phyloP scores from a whole-genome alignment of 2,329 filamentous ascomycete genomes.

The Colletotrichum spinosum region DNA sequence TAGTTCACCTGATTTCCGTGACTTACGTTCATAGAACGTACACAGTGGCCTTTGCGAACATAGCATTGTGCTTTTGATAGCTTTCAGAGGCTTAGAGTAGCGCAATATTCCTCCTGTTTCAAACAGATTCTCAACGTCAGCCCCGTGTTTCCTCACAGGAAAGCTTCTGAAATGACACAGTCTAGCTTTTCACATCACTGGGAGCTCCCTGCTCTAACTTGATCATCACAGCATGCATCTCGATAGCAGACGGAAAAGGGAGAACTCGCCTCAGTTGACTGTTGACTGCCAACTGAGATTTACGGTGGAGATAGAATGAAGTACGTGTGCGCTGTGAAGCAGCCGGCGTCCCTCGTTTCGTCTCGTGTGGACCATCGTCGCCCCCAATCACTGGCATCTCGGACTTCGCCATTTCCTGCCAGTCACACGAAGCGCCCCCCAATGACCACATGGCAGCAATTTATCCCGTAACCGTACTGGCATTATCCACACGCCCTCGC shows the following conservation, averaged over 20 bases:
- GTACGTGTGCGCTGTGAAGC: too few species aligned
- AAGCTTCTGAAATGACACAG: conserved; percentile 6
- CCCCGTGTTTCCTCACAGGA: conserved; percentile 1
- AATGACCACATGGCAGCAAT: not conserved
- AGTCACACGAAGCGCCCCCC: not conserved
- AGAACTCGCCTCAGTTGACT: not conserved
- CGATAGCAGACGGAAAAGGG: not conserved
- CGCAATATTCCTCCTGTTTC: conserved; percentile 1
- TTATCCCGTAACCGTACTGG: conserved; percentile 17
- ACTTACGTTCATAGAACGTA: too few species aligned
- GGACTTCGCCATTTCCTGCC: too few species aligned
- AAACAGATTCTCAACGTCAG: conserved; percentile 1
- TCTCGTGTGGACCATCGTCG: too few species aligned
- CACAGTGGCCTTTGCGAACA: too few species aligned
- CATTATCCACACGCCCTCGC: conserved; percentile 10
- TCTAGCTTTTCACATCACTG: not conserved
- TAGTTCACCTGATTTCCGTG: too few species aligned
- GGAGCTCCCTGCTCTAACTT: conserved; percentile 4
- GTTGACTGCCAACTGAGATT: not conserved
- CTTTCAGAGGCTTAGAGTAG: too few species aligned
- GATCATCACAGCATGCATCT: not conserved
- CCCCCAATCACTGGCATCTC: too few species aligned
- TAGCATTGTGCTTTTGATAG: too few species aligned
- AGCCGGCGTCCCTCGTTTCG: too few species aligned
- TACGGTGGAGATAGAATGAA: too few species aligned